Base-by-base conservation (phyloP, 805 yeast species). In the Blastobotrys americana region DNA sequence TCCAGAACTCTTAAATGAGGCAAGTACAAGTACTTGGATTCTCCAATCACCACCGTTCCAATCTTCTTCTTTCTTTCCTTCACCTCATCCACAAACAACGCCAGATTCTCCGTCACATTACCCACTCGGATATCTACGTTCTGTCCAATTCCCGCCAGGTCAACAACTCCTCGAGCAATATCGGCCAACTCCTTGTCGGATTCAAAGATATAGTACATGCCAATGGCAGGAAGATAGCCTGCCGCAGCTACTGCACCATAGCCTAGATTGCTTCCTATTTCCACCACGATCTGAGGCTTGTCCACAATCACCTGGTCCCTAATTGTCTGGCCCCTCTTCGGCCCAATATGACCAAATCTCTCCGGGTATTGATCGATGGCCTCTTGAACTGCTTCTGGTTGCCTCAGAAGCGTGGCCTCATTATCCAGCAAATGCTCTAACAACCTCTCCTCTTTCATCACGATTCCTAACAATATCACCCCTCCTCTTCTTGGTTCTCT, bases 41-140 rank as follows among this genome's bases (percentile, higher is more conserved):
- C 46, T 33, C 43, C 49, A n/a, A 46, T 38, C 34, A 46, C 39
- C 22, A 38, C 45, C 28, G 33, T 27, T 17, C 33, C 18, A n/a
- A 18, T 15, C 13, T 8, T 25, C 8, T 13, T 8, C 31, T 25
- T 8, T 8, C 31, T 8, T 25, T 25, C 31, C 13, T 25, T 25
- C 10, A 25, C 13, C 31, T 25, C 31, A 13, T 37, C 37, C 9
- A 35, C 42, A 16, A 46, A 28, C 27, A 37, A 34, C 3, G 43
- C 44, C 23, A 51, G 37, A 5, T 45, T 43, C 3, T 49, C 50
- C 9, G 33, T 17, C 5, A 52, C 52, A 3, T 39, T 44, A 3
- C 54, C 54, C 16, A 49, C 47, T 18, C 43, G 28, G 21, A 51
- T 37, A 6, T 51, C 52, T 6, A 51, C 45, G 31, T 28, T 39